These are phyloP conservation scores for Calonectria hongkongensis DNA, from an alignment of 2,329 filamentous ascomycete genomes.

Conservation along the genomic window DNA sequence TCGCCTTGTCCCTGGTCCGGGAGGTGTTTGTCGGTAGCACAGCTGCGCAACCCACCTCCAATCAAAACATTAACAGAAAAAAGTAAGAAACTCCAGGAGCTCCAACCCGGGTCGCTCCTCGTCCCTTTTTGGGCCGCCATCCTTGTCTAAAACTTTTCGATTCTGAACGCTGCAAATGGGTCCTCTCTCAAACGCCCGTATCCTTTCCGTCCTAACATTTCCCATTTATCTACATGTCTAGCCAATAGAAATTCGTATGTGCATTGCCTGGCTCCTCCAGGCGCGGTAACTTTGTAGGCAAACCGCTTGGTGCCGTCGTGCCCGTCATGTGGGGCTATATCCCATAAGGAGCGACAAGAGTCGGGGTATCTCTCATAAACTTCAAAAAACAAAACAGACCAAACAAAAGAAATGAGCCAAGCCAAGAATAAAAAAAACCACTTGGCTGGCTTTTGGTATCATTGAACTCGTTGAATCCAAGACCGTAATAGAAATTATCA, in stretches of 20 bases:
- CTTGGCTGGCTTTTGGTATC: conserved; percentile 39
- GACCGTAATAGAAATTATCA: conserved; percentile 51
- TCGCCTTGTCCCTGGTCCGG: conserved; percentile 41
- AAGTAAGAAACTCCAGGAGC: conserved; percentile 50
- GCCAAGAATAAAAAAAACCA: conserved; percentile 40
- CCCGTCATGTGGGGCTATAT: conserved; percentile 42
- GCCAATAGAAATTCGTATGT: conserved; percentile 49
- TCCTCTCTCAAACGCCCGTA: conserved; percentile 50
- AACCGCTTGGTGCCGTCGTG: conserved; percentile 50
- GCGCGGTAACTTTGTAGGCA: conserved; percentile 32
- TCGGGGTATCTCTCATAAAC: conserved; percentile 54
- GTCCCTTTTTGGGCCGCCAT: conserved; percentile 43
- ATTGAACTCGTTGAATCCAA: conserved; percentile 49
- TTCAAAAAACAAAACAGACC: conserved; percentile 38
- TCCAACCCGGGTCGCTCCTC: conserved; percentile 41
- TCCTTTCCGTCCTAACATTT: conserved; percentile 16
- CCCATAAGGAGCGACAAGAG: conserved; percentile 55
- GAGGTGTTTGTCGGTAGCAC: conserved; percentile 39
- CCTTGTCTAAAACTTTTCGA: conserved; percentile 53
- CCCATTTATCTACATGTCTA: conserved; percentile 53
- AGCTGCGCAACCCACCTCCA: conserved; percentile 39
- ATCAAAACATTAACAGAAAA: conserved; percentile 38
- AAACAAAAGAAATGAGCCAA: conserved; percentile 45
- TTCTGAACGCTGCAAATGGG: conserved; percentile 47
- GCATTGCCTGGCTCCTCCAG: conserved; percentile 36